Evolutionary conservation across 345 rosid species (phyloP).

Genomic region (Anacardium occidentale): DNA sequence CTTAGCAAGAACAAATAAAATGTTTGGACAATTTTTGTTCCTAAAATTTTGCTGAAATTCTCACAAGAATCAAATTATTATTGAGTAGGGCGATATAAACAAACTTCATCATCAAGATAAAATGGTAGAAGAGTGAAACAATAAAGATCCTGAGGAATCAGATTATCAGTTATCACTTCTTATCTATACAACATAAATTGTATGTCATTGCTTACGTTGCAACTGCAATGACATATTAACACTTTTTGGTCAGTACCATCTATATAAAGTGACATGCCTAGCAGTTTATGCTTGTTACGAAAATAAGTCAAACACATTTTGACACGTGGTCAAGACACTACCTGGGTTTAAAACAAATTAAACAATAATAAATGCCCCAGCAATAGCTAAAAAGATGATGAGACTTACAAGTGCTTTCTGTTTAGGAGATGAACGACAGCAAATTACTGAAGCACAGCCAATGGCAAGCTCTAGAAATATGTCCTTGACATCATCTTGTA

Average conservation of each 20-base stretch:
- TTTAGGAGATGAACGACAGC: slow-evolving; percentile 96
- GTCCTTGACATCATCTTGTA: slow-evolving; percentile 71
- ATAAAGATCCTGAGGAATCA: neutral
- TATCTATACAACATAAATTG: neutral
- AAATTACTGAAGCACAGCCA: slow-evolving; percentile 90
- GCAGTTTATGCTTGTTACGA: too few relatives aligned
- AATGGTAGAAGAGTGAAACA: neutral
- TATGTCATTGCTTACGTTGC: too few relatives aligned
- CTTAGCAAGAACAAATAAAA: slow-evolving; percentile 8
- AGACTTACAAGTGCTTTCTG: slow-evolving; percentile 86
- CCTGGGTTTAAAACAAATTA: neutral
- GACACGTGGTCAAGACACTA: neutral
- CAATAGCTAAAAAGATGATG: neutral
- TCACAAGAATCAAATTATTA: neutral
- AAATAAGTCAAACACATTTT: too few relatives aligned
- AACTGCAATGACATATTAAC: neutral
- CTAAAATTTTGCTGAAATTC: neutral
- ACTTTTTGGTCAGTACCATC: too few relatives aligned
- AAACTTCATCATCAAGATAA: neutral
- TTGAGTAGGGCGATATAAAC: neutral
- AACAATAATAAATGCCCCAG: neutral
- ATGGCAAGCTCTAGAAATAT: slow-evolving; percentile 78
- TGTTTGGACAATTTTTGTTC: neutral
- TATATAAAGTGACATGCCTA: too few relatives aligned
- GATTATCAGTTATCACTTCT: neutral